Base-by-base conservation (phyloP, 768 basidiomycete genomes). In the Fibroporia radiculosa region DNA sequence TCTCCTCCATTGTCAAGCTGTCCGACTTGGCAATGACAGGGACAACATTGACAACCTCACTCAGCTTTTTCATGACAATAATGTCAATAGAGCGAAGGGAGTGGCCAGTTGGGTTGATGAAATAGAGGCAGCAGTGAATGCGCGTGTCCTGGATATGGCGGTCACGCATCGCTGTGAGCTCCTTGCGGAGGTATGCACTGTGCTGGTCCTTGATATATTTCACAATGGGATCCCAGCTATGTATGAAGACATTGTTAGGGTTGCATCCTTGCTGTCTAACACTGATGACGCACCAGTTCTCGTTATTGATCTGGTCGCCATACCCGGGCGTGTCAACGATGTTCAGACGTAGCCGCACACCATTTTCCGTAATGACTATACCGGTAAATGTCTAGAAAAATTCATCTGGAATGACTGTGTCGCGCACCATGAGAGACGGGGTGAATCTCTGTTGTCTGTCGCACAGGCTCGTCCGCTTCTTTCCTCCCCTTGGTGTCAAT, bases 131-230 rank as follows among this genome's bases (percentile, higher is more conserved):
- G 73, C 93, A 97, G 74, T 99, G 95, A 51, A 99, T 96, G 50
- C 95, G 86, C 13, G 96, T 98, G 70, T 99, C 95, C 61, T 88
- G 87, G 57, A 99, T 99, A 71, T 93, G 89, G 45, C 92, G 87
- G 75, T 98, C 95, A 51, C 96, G 87, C 86, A 92, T 92, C 2
- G 96, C 95, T 2, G 96, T 98, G 52, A 98, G 75, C 72, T 99
- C 95, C 70, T 99, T 98, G 67, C 96, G 89, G 43, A 99, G 79
- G 68, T 96, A 99, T 28, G 93, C 91, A 62, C 90, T 93, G 73
- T 98, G 95, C 63, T 98, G 95, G 74, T 98, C 95, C 72, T 93
- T 92, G 74, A 97, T 97, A 66, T 99, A 96, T 67, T 96, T 97
- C 63, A 98, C 77, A 58, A 99, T 98, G 33, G 95, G 89, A 60